A percentile compares a stretch with the other conserved stretches of the same genome.
Evolutionary conservation across 495 filamentous ascomycete genomes (phyloP).

Genomic region (Stereocaulon alpinum): DNA sequence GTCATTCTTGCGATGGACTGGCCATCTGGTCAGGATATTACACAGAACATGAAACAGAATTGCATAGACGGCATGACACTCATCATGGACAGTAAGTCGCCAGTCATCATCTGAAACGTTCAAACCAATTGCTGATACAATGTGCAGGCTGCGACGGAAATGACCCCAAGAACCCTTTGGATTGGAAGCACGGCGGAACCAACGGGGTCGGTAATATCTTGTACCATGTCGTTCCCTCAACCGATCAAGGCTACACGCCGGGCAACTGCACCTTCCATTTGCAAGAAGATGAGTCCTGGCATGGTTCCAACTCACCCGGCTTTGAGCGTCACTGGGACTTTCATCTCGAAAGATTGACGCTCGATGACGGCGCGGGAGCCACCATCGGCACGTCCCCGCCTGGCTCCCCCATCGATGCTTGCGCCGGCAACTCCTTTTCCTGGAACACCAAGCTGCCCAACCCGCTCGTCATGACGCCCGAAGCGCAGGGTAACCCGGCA

Average conservation of each 20-base stretch:
- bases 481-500: slow-evolving; percentile 4
- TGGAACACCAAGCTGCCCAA: slow-evolving; percentile 1
- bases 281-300: slow-evolving; percentile 8
- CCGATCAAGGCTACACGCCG: slow-evolving; percentile 3
- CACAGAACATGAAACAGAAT: slow-evolving; percentile 13
- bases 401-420: slow-evolving; percentile 6
- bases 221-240: slow-evolving; percentile 17
- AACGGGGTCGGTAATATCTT: slow-evolving; percentile 14
- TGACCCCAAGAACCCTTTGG: slow-evolving; percentile 27
- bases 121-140: slow-evolving; percentile 2
- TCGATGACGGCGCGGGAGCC: slow-evolving; percentile 3
- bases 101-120: neutral
- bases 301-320: neutral
- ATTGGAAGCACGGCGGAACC: slow-evolving; percentile 29
- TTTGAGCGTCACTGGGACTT: neutral
- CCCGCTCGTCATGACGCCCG: slow-evolving; percentile 6
- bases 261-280: slow-evolving; percentile 8
- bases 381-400: slow-evolving; percentile 4
- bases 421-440: neutral
- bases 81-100: slow-evolving; percentile 13
- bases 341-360: neutral
- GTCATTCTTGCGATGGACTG: slow-evolving; percentile 9
- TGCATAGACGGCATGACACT: slow-evolving; percentile 19
- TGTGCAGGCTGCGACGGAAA: slow-evolving; percentile 27
- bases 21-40: slow-evolving; percentile 8